Evolutionary conservation across 2,329 filamentous ascomycete genomes (phyloP).

Genomic region (Cladobotryum mycophilum): DNA sequence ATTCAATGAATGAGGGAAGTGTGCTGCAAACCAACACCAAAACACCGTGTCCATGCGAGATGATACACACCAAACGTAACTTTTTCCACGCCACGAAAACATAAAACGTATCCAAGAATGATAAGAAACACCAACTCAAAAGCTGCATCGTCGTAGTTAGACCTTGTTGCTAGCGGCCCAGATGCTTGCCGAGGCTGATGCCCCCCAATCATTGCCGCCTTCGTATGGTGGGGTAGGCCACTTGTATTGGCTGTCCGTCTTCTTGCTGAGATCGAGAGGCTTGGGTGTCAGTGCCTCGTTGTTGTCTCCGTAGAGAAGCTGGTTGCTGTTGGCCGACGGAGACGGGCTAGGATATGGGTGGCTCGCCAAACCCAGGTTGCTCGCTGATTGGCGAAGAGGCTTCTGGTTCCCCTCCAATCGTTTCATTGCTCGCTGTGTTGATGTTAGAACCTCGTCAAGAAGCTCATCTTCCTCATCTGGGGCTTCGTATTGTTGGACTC

Average conservation of each 20-base stretch:
- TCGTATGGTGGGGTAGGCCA: conserved; percentile 97
- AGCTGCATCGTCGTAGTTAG: conserved; percentile 25
- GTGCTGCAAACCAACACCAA: conserved; percentile 15
- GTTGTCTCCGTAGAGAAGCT: conserved; percentile 64
- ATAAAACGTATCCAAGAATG: conserved; percentile 16
- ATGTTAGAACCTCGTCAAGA: conserved; percentile 78
- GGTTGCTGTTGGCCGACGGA: conserved; percentile 76
- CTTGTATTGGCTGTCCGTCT: conserved; percentile 53
- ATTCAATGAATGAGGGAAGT: conserved; percentile 12
- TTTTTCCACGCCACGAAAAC: conserved; percentile 16
- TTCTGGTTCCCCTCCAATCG: conserved; percentile 52
- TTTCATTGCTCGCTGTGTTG: conserved; percentile 68
- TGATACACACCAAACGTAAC: conserved; percentile 10
- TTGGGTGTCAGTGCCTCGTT: conserved; percentile 59
- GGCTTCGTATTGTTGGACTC: conserved; percentile 81
- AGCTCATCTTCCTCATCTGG: conserved; percentile 96
- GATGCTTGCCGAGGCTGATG: conserved; percentile 74
- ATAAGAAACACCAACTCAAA: background rate
- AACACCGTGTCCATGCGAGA: conserved; percentile 15
- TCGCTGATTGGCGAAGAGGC: conserved; percentile 54
- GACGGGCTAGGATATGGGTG: conserved; percentile 59
- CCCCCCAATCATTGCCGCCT: conserved; percentile 77
- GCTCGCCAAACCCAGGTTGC: conserved; percentile 53
- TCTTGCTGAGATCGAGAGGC: conserved; percentile 62
- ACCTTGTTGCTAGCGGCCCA: conserved; percentile 64